Evolutionary conservation across 305 asterid genomes (phyloP).

Genomic region (Nicotiana rustica): DNA sequence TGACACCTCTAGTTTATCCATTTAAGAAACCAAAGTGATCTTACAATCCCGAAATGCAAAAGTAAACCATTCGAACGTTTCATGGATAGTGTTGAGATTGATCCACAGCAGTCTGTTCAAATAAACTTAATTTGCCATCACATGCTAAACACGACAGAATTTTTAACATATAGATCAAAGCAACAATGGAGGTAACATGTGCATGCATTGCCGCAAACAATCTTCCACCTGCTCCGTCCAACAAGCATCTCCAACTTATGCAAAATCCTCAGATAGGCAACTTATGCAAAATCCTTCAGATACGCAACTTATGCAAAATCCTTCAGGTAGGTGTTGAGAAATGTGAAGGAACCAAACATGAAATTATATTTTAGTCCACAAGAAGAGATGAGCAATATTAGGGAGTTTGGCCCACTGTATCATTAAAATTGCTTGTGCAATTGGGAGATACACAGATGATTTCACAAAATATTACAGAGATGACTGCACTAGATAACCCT

Average conservation of each 20-base stretch:
- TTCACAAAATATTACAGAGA: background rate
- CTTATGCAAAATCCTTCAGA: background rate
- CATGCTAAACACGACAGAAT: background rate
- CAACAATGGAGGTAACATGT: background rate
- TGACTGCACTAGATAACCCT: background rate
- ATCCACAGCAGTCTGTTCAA: background rate
- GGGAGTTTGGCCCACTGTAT: background rate
- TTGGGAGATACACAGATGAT: background rate
- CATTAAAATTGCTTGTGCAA: background rate
- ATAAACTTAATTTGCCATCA: background rate
- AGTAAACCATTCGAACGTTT: background rate
- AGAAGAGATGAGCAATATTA: background rate
- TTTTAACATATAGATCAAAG: background rate
- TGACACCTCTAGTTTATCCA: background rate
- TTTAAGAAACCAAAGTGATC: background rate
- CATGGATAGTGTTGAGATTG: background rate
- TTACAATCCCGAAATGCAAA: background rate
- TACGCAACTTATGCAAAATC: background rate
- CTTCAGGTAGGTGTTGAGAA: background rate
- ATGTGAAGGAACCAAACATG: background rate
- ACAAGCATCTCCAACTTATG: background rate
- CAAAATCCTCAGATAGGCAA: background rate
- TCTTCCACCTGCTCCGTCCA: background rate
- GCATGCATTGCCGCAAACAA: conserved; percentile 12
- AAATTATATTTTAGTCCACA: background rate